These are phyloP conservation scores for Arthrocladium fulminans DNA, from an alignment of 2,329 filamentous ascomycete genomes.

Conservation along the genomic window DNA sequence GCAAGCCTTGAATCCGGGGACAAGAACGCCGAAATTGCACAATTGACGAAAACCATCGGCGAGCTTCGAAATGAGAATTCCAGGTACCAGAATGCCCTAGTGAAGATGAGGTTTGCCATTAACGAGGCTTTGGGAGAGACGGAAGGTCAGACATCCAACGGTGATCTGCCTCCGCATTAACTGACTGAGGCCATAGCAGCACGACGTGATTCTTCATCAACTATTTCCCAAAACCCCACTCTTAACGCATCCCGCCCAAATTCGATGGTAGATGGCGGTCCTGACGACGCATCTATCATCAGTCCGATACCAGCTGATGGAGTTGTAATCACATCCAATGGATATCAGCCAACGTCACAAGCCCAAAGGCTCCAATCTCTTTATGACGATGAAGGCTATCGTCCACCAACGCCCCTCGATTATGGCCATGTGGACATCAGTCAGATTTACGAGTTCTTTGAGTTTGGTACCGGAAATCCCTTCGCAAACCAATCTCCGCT, in stretches of 20 bases:
- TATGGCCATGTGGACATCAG: background rate
- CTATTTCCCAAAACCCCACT: background rate
- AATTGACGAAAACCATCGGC: conserved; percentile 15
- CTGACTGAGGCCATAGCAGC: conserved; percentile 3
- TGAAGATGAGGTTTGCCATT: conserved; percentile 16
- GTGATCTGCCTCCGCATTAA: conserved; percentile 8
- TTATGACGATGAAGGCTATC: background rate
- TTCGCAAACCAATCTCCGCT: conserved; percentile 14
- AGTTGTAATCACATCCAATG: background rate
- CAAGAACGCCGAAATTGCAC: conserved; percentile 12
- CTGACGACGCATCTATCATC: conserved; percentile 13
- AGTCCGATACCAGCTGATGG: background rate
- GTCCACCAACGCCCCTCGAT: background rate
- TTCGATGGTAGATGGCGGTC: conserved; percentile 15
- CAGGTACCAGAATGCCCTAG: conserved; percentile 15
- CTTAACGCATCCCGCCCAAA: conserved; percentile 9
- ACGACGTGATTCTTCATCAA: conserved; percentile 3
- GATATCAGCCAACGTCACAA: background rate
- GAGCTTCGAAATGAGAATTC: conserved; percentile 15
- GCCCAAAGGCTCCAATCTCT: conserved; percentile 1
- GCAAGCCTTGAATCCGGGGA: conserved; percentile 17
- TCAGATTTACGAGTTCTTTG: conserved; percentile 2
- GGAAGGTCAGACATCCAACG: conserved; percentile 6
- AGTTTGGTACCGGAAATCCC: conserved; percentile 9
- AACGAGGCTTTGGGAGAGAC: conserved; percentile 12